Evolutionary conservation across 164 flowering plant species (phyloP), one percentile per base, ranked within the genome.

Genomic region (Cinnamomum micranthum): DNA sequence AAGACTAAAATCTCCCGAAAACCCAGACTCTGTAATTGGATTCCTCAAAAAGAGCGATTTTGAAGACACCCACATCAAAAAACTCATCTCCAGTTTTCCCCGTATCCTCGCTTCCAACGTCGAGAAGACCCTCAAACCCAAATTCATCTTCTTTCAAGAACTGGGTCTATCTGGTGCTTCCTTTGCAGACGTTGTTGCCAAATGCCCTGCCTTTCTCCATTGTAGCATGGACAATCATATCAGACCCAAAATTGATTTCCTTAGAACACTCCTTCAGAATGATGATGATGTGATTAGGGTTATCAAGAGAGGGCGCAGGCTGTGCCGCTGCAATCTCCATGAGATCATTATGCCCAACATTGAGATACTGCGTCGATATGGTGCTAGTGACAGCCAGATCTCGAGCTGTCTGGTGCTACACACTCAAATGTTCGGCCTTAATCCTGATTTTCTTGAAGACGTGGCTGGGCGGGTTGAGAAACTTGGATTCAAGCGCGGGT

Each of bases 51-150:
- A 71, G 55, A 64, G 51, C 27, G 75, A 75, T 65, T 76, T 76
- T 67, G 55, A 67, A 20, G 74, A 71, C 22, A 33, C 78, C 55
- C 74, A 76, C 52, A 71, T 71, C 31, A 66, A 24, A 12, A 66
- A 41, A 47, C 22, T 72, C 55, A 31, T 76, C 52, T 71, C 71
- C 3, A 17, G 5, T 1, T 20, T 7, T 3, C 74, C 74, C 51
- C 17, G 23, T 15, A n/a, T 71, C 15, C 59, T 71, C 14, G 15
- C 47, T 17, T 22, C 50, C 15, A 65, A 52, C 2, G 70, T 47
- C 22, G 55, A 74, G 27, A 51, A 71, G 66, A 76, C 71, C 70
- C 70, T 76, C 6, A 65, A 63, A 25, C 78, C 78, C 24, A 76
- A 76, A 33, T 7, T 71, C 25, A 28, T 11, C 14, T 24, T 71